Percentiles rank a stretch among this genome's conserved stretches.
Conservation (phyloP, 495 filamentous ascomycete species). For the Annulohypoxylon nitens region DNA sequence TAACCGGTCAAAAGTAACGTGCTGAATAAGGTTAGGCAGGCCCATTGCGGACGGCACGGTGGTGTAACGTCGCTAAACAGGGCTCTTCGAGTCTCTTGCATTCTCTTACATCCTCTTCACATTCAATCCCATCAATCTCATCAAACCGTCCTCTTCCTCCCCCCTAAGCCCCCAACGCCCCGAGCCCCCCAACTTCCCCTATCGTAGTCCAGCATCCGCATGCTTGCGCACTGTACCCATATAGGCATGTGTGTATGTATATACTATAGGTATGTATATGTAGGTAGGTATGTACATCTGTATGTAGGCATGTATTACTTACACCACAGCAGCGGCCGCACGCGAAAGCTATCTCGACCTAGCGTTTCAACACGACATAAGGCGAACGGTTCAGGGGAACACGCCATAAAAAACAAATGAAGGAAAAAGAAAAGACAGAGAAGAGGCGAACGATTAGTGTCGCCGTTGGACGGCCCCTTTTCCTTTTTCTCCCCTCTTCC, state of each 20-base stretch:
- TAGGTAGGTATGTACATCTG: neutral
- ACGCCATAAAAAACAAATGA: neutral
- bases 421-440: neutral
- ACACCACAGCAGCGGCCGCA: conserved; percentile 15
- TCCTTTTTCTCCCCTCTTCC: conserved; percentile 5
- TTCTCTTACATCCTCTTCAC: neutral
- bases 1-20: conserved; percentile 28
- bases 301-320: conserved; percentile 2
- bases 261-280: too few relatives aligned
- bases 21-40: conserved; percentile 45
- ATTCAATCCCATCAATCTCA: neutral
- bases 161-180: neutral
- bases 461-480: conserved; percentile 22
- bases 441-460: conserved; percentile 23
- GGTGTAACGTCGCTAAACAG: conserved; percentile 44
- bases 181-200: neutral
- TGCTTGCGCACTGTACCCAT: conserved; percentile 14
- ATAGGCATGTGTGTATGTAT: too few relatives aligned
- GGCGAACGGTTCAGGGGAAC: conserved; percentile 16
- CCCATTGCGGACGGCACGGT: conserved; percentile 40
- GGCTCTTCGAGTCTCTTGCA: conserved; percentile 27
- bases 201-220: conserved; percentile 20
- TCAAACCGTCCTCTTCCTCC: neutral
- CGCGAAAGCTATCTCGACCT: conserved; percentile 16
- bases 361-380: conserved; percentile 25